Base-by-base conservation (phyloP, 192 early-diverging fungal species). In the Chytriomyces sp. region DNA sequence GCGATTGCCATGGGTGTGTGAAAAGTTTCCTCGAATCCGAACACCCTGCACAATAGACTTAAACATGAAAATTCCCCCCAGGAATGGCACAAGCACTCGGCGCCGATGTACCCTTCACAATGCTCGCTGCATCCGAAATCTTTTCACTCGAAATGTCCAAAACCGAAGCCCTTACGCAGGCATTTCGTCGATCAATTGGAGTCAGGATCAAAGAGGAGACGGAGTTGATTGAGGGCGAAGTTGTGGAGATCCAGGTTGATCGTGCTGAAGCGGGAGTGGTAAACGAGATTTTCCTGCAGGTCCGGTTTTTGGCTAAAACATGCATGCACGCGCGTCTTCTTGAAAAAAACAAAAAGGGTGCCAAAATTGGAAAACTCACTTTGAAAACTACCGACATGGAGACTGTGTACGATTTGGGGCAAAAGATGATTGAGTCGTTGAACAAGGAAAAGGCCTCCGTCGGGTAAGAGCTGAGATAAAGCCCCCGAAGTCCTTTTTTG, bases 311-410 rank as follows among this genome's bases (percentile, higher is more conserved):
- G n/a, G n/a, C n/a, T n/a, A n/a, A n/a, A 48, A 64, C 35, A 18
- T 23, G 10, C 18, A 68, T 1, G 5, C 18, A 50, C n/a, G n/a
- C n/a, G n/a, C n/a, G n/a, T n/a, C n/a, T n/a, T n/a, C n/a, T n/a
- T n/a, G 49, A 6, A 45, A 43, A 10, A n/a, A n/a, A n/a, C n/a
- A n/a, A n/a, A n/a, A 75, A 95, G 94, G 92, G 92, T 5, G 92
- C 94, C 65, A 97, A 98, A 88, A 94, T 94, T 0, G 98, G 98
- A 20, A 99, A 99, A 85, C 85, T 99, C 62, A 99, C 97, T 64
- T 82, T 98, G 45, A 99, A 99, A 87, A 99, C 98, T 35, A 99
- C 97, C 23, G 98, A 99, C 57, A 99, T 99, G 98, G 98, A 99
- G 82, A 99, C 98, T 45, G 93, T 99, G 70, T 99, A 98, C 70